These are phyloP conservation scores for Monilinia aucupariae DNA, from an alignment of 2,329 filamentous ascomycete species.

Conservation along the genomic window DNA sequence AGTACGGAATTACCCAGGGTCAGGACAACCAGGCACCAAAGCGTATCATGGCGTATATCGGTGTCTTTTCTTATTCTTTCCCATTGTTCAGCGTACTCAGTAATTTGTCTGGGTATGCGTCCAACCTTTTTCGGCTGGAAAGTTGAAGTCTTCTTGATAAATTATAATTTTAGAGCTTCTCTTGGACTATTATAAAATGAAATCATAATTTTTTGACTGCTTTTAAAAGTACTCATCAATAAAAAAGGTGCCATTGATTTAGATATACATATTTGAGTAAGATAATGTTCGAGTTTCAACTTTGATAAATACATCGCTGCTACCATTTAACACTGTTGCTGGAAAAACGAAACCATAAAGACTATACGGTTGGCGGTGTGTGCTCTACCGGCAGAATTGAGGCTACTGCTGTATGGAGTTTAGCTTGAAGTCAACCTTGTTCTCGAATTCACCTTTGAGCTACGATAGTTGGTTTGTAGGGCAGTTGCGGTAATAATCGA, in stretches of 20 bases:
- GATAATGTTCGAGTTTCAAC: too few species aligned
- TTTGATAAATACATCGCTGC: too few species aligned
- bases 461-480: neutral
- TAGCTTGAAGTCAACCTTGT: slow-evolving; percentile 2
- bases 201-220: neutral
- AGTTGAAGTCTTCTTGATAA: too few species aligned
- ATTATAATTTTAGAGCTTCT: too few species aligned
- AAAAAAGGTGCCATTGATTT: too few species aligned
- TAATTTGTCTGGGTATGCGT: too few species aligned
- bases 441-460: neutral
- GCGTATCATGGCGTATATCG: neutral
- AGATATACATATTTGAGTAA: too few species aligned
- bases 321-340: too few species aligned
- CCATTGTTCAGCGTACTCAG: too few species aligned
- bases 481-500: neutral
- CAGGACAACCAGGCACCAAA: slow-evolving; percentile 1
- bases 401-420: neutral
- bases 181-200: neutral
- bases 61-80: neutral
- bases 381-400: neutral
- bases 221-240: too few species aligned
- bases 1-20: slow-evolving; percentile 6
- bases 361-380: neutral
- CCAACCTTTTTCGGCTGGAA: too few species aligned
- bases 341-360: neutral